Evolutionary conservation across 345 rosid genomes (phyloP), one percentile per base, ranked within the genome.

Genomic region (Eucalyptus regnans): DNA sequence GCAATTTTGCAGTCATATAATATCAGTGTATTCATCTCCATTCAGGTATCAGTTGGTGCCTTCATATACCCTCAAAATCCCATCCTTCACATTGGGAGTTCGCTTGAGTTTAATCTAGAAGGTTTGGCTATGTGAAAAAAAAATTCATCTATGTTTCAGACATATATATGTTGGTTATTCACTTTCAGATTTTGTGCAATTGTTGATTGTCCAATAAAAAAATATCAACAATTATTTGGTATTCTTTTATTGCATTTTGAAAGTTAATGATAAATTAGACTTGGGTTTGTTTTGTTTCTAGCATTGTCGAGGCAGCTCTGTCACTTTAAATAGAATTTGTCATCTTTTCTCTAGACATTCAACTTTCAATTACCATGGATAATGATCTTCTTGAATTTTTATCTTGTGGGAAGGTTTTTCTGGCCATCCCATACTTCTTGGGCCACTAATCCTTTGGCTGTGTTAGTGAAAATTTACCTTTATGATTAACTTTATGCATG

Each of bases 1-100:
- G 15, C 87, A 43, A 37, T 83, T 31, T 85, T 89, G 88, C 68
- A 71, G 56, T 86, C 84, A 33, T 87, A 49, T 89, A 41, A 80
- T 48, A 41, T 89, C 81, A 62, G 80, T 90, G 56, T 54, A 88
- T 84, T 89, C 86, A 46, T 88, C 62, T 88, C 87, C 89, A 87
- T 92, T 87, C 96, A 96, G 99, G 91, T 97, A 91, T 96, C 97
- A 87, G 99, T 96, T 90, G 99, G 99, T 88, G 96, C 97, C 22
- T 94, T 94, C 86, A 80, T 97, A 86, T 90, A 89, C 93, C 99
- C 98, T 81, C 97, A 91, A 91, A 95, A 93, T 89, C 96, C 98
- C 16, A 93, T 95, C 76, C 88, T 96, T 54, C 94, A 76, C 87
- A 88, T 90, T 80, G 99, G 99, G 89, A 93, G 89, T 88, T 58